phyloP scores from a whole-genome alignment of 75 land plant species.

The Pseudotsuga menziesii region DNA sequence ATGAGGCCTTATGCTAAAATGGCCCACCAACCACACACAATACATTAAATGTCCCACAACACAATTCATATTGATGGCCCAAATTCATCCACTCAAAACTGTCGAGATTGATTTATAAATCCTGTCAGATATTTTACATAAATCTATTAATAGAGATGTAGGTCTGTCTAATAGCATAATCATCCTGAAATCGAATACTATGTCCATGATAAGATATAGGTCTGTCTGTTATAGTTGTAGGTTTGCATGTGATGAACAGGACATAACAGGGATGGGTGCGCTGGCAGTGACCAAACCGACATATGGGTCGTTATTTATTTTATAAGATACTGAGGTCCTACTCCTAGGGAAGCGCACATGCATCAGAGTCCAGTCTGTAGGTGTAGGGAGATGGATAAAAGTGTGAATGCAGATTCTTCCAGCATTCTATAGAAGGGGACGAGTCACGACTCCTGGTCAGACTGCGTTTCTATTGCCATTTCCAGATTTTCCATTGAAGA shows the following conservation, averaged over 20 bases:
- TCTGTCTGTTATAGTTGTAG: background rate
- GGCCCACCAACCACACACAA: too few species aligned
- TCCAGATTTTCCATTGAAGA: background rate
- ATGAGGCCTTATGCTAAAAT: too few species aligned
- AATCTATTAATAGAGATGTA: background rate
- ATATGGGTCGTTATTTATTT: conserved; percentile 1
- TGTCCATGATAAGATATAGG: too few species aligned
- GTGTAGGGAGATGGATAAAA: background rate
- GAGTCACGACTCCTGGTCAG: background rate
- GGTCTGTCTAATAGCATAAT: too few species aligned
- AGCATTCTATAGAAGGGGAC: background rate
- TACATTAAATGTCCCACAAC: too few species aligned
- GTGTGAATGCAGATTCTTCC: background rate
- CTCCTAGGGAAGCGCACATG: conserved; percentile 5
- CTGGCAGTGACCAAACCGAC: background rate
- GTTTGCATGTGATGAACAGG: background rate
- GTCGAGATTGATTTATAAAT: background rate
- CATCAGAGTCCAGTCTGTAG: background rate
- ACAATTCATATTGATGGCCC: too few species aligned
- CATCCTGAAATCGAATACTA: too few species aligned
- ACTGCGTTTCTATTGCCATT: background rate
- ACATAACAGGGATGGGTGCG: background rate
- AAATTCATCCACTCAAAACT: background rate
- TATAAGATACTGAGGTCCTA: background rate
- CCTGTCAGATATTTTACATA: background rate